These are phyloP conservation scores for Brassica carinata DNA, from an alignment of 345 rosid genomes.

Conservation along the genomic window DNA sequence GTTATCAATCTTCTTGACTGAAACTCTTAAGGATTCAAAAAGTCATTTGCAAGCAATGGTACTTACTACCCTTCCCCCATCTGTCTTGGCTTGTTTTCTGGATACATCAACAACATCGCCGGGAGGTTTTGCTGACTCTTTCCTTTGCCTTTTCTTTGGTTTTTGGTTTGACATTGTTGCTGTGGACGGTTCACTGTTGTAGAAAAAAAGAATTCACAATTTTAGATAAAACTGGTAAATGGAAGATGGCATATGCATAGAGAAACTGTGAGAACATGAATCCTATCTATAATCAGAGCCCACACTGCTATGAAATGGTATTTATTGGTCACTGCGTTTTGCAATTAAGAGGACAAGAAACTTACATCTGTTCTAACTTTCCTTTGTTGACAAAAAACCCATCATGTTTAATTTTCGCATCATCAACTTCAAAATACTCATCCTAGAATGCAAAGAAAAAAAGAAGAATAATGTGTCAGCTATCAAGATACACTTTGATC, in stretches of 20 bases:
- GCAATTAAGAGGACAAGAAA: background rate
- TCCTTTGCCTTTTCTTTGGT: slow-evolving; percentile 83
- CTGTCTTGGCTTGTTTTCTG: slow-evolving; percentile 58
- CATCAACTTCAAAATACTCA: slow-evolving; percentile 97
- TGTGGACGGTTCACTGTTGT: slow-evolving; percentile 63
- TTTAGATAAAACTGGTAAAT: slow-evolving; percentile 7
- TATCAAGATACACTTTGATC: slow-evolving; percentile 5
- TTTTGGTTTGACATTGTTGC: slow-evolving; percentile 54
- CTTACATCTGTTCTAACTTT: slow-evolving; percentile 85
- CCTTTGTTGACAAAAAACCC: slow-evolving; percentile 96
- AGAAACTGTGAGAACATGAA: background rate
- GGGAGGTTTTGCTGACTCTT: slow-evolving; percentile 55
- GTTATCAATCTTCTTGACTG: slow-evolving; percentile 37
- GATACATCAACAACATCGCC: slow-evolving; percentile 54
- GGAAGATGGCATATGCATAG: background rate
- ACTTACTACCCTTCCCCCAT: slow-evolving; percentile 44
- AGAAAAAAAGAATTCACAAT: background rate
- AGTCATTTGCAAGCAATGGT: slow-evolving; percentile 38
- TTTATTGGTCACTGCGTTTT: too few species aligned
- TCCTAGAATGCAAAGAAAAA: slow-evolving; percentile 58
- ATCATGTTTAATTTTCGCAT: slow-evolving; percentile 81
- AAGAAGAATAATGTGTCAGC: slow-evolving; percentile 10
- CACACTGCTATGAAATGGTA: background rate
- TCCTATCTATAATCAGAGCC: background rate
- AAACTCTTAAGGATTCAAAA: slow-evolving; percentile 41